These are phyloP conservation scores for Monosporascus ibericus DNA, from an alignment of 2,329 filamentous ascomycete genomes.

Conservation along the genomic window DNA sequence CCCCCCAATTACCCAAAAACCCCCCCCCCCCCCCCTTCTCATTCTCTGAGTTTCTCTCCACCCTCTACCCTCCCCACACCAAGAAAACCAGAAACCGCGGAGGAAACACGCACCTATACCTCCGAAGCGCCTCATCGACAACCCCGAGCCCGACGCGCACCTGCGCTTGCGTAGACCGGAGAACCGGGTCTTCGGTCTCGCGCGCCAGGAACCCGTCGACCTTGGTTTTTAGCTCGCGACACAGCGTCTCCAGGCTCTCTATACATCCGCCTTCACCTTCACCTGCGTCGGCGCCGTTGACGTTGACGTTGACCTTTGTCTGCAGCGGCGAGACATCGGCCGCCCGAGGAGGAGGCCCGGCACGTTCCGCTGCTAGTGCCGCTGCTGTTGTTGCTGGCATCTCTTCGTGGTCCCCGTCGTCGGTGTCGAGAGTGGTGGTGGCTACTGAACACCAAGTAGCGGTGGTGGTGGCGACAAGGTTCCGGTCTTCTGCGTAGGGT, in stretches of 20 bases:
- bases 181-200: slow-evolving; percentile 46
- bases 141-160: slow-evolving; percentile 66
- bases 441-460: no score
- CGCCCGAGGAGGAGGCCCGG: no score
- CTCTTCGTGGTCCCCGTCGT: no score
- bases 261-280: not conserved
- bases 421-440: no score
- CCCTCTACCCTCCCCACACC: no score
- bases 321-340: not conserved
- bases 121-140: slow-evolving; percentile 66
- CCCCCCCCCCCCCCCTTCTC: no score
- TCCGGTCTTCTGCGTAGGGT: no score
- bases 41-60: no score
- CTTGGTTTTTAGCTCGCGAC: slow-evolving; percentile 44
- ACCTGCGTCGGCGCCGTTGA: slow-evolving; percentile 2
- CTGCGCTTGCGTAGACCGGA: slow-evolving; percentile 66
- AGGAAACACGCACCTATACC: slow-evolving; percentile 58
- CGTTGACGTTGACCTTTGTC: not conserved
- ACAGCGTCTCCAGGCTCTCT: slow-evolving; percentile 10
- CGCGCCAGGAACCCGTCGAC: slow-evolving; percentile 62
- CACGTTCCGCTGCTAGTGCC: no score
- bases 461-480: no score
- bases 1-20: no score
- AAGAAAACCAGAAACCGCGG: slow-evolving; percentile 1
- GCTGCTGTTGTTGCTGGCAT: no score